Conservation (phyloP, 345 rosid genomes). For the Stellera chamaejasme region DNA sequence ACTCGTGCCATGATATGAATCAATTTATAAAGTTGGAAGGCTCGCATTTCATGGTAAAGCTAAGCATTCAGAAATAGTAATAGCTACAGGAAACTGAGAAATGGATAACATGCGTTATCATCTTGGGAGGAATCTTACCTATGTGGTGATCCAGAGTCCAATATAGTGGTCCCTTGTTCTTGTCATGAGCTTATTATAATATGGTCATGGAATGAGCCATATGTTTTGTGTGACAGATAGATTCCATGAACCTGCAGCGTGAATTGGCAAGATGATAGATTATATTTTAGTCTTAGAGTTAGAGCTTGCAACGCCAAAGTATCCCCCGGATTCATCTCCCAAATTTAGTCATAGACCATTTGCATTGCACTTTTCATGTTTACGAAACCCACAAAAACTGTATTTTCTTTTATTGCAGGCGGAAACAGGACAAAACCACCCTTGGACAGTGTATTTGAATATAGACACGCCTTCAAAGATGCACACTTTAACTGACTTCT, state of each 20-base stretch:
- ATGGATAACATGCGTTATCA: slow-evolving; percentile 21
- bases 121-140: slow-evolving; percentile 6
- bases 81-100: slow-evolving; percentile 13
- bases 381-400: too few species aligned
- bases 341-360: too few species aligned
- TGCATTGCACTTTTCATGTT: too few species aligned
- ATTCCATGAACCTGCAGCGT: not conserved
- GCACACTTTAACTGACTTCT: not conserved
- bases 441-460: not conserved
- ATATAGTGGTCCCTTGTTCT: slow-evolving; percentile 19
- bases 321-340: too few species aligned
- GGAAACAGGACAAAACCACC: too few species aligned
- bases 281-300: too few species aligned
- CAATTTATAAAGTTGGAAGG: slow-evolving; percentile 1
- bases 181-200: not conserved
- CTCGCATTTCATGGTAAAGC: slow-evolving; percentile 9
- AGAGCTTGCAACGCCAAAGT: too few species aligned
- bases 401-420: too few species aligned
- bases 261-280: too few species aligned
- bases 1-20: slow-evolving; percentile 10
- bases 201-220: slow-evolving; percentile 2
- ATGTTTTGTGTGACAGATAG: slow-evolving; percentile 4
- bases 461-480: slow-evolving; percentile 6
- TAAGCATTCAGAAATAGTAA: slow-evolving; percentile 8
- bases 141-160: slow-evolving; percentile 12